Percentiles rank a stretch among this genome's conserved stretches.
Conservation (phyloP, 768 basidiomycete species). For the Suillus ampliporus region DNA sequence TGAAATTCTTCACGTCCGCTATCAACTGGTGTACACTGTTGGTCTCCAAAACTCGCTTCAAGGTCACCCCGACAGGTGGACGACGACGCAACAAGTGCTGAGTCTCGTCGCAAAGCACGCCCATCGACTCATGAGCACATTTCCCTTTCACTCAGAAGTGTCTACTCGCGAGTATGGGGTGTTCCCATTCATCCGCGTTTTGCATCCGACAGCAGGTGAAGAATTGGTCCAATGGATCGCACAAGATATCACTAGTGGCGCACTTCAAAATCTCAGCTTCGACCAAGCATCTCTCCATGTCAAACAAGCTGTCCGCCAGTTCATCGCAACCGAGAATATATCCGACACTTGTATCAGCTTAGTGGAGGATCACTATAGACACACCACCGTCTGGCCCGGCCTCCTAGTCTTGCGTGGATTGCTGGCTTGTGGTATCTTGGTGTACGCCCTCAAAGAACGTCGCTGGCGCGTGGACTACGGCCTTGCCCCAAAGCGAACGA, state of each 20-base stretch:
- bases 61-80: conserved; percentile 18
- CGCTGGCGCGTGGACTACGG: conserved; percentile 1
- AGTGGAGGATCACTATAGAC: conserved; percentile 15
- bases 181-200: conserved; percentile 20
- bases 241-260: conserved; percentile 18
- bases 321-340: conserved; percentile 26
- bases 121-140: conserved; percentile 11
- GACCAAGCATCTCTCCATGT: conserved; percentile 6
- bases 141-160: conserved; percentile 24
- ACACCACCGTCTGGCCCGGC: not conserved
- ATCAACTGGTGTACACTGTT: not conserved
- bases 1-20: not conserved
- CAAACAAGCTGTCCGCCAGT: conserved; percentile 21
- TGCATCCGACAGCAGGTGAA: conserved; percentile 15
- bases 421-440: not conserved
- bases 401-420: conserved; percentile 1
- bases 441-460: not conserved
- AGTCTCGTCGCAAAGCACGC: conserved; percentile 26
- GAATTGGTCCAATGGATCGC: conserved; percentile 16
- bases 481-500: not conserved
- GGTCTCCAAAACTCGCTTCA: not conserved
- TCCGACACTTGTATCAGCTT: not conserved
- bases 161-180: conserved; percentile 8
- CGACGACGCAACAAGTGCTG: conserved; percentile 36
- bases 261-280: conserved; percentile 1